Percentiles rank a stretch among this genome's conserved stretches.
Conservation (phyloP, 2,329 filamentous ascomycete genomes). For the Trichoderma afroharzianum region DNA sequence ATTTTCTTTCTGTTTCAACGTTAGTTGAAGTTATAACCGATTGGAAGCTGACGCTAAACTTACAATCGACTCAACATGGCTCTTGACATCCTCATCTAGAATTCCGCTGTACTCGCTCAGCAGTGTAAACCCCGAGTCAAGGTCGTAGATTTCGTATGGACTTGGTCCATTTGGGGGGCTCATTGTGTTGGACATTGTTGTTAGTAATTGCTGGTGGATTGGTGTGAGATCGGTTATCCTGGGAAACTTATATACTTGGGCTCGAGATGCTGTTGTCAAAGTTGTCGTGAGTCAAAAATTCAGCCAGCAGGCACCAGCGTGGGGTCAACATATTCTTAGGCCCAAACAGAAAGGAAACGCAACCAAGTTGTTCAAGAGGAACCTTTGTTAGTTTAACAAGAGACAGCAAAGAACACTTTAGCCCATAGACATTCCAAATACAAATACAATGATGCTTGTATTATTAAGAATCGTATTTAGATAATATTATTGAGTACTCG, state of each 20-base stretch:
- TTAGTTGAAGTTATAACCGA: background rate
- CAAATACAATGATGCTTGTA: background rate
- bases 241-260: background rate
- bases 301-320: background rate
- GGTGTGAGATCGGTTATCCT: too few species aligned
- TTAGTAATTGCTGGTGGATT: background rate
- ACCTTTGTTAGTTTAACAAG: background rate
- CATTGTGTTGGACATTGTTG: background rate
- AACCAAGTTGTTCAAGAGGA: background rate
- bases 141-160: background rate
- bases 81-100: background rate
- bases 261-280: background rate
- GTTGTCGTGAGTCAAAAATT: background rate
- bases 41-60: background rate
- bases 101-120: background rate
- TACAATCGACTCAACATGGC: background rate
- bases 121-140: background rate
- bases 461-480: background rate
- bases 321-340: background rate
- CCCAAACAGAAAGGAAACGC: background rate
- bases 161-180: background rate
- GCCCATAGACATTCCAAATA: background rate
- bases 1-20: background rate
- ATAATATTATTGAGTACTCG: background rate
- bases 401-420: background rate